A percentile compares a stretch with the other conserved stretches of the same genome.
These are phyloP conservation scores for Pleurotus salmoneostramineus DNA, from an alignment of 768 basidiomycete genomes.

Conservation along the genomic window DNA sequence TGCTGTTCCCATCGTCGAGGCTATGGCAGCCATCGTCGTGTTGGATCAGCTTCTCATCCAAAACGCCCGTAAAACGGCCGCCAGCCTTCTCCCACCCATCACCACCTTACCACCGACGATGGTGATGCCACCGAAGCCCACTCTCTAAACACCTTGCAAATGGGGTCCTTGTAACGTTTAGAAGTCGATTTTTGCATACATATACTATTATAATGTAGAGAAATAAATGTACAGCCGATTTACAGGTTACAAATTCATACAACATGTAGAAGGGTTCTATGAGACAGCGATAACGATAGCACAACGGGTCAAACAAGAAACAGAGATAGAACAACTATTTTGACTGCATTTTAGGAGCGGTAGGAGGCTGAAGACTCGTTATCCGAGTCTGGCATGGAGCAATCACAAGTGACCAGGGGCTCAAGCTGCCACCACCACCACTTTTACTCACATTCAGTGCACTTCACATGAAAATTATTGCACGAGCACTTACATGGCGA, in stretches of 20 bases:
- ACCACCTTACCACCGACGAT: conserved; percentile 92
- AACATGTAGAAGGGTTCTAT: background rate
- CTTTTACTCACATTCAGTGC: conserved; percentile 34
- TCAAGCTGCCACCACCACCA: conserved; percentile 86
- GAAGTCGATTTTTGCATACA: background rate
- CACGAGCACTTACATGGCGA: conserved; percentile 45
- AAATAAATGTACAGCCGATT: background rate
- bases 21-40: conserved; percentile 93
- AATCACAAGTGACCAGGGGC: conserved; percentile 60
- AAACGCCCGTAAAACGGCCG: conserved; percentile 74
- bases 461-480: background rate
- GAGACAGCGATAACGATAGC: background rate
- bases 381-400: conserved; percentile 55
- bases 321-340: no score
- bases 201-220: conserved; percentile 2
- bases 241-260: background rate
- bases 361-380: conserved; percentile 15
- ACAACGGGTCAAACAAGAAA: background rate
- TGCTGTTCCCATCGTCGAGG: conserved; percentile 96
- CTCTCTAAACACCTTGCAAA: background rate
- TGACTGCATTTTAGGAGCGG: no score
- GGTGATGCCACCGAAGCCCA: conserved; percentile 54
- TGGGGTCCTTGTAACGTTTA: no score
- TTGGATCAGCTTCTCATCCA: conserved; percentile 94
- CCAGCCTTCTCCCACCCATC: conserved; percentile 75